Base-by-base conservation (phyloP, 2,329 filamentous ascomycete species). In the Nakataea oryzae region DNA sequence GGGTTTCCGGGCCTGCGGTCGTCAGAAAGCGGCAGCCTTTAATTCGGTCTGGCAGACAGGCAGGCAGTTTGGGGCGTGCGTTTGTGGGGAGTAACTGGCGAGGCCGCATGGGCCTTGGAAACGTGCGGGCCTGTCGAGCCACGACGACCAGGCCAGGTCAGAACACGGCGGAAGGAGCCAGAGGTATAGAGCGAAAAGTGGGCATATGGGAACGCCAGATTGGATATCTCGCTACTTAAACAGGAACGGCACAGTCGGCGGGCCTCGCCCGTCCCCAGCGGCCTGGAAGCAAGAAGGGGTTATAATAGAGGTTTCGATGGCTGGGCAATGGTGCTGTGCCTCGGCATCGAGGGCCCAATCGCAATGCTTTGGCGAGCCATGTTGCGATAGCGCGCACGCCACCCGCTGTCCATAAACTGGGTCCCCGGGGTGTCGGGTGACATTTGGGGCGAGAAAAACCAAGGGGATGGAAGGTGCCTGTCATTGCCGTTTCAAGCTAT, bases 281-380 rank as follows among this genome's bases (percentile, higher is more conserved):
- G 41, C 21, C 9, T 24, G 3, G 12, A 11, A 50, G 21, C 7
- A 3, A 50, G 4, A 11, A 47, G 21, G 6, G 21, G 41, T 24
- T n/a, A n/a, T 9, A n/a, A 50, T n/a, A 50, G 41, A 24, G 21
- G 24, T 11, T 7, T 50, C 3, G 21, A 50, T 50, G 41, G 41
- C 30, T 41, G 11, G 57, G 41, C 30, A n/a, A 26, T n/a, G 27
- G 41, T 17, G 54, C 29, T 28, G 30, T 58, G n/a, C 57, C 57
- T 58, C 30, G 57, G 57, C 30, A 58, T 58, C 57, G 57, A 58
- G 30, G 57, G 28, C 13, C 30, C 30, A 58, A 58, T 58, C 41
- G 57, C 57, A 29, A n/a, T 58, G 57, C 24, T 34, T 41, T 30
- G 30, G 7, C 30, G 57, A 26, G 26, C 30, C 57, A 58, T 58